phyloP scores from a whole-genome alignment of 192 early-diverging fungal genomes.

The Coemansia sp. region DNA sequence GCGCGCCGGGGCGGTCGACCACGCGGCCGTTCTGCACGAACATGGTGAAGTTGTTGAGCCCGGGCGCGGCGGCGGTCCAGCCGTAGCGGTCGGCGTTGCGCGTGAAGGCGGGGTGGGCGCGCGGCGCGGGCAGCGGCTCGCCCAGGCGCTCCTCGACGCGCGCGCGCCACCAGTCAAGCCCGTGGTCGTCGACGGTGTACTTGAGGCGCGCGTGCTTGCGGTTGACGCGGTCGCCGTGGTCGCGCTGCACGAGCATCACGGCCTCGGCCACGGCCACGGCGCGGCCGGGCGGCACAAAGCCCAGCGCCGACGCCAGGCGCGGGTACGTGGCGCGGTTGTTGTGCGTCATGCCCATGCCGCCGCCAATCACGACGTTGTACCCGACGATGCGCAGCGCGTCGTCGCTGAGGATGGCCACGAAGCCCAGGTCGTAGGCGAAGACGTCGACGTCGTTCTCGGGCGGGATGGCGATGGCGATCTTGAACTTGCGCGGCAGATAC shows the following conservation, averaged over 20 bases:
- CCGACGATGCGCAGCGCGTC: slow-evolving; percentile 68
- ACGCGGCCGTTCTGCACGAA: slow-evolving; percentile 92
- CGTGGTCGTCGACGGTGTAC: slow-evolving; percentile 96
- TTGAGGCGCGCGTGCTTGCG: slow-evolving; percentile 97
- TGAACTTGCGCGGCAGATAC: slow-evolving; percentile 96
- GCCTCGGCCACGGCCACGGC: slow-evolving; percentile 82
- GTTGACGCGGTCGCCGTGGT: slow-evolving; percentile 94
- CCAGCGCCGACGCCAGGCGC: slow-evolving; percentile 70
- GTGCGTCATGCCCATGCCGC: slow-evolving; percentile 98
- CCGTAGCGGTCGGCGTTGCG: slow-evolving; percentile 94
- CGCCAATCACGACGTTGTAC: slow-evolving; percentile 92
- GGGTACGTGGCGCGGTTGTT: slow-evolving; percentile 98
- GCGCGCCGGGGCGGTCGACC: slow-evolving; percentile 69
- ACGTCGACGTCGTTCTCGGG: slow-evolving; percentile 97
- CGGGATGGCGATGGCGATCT: slow-evolving; percentile 90
- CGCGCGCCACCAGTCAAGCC: slow-evolving; percentile 83
- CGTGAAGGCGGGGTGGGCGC: slow-evolving; percentile 68
- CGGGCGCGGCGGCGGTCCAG: slow-evolving; percentile 55
- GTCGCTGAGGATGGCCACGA: slow-evolving; percentile 80
- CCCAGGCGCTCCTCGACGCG: slow-evolving; percentile 82
- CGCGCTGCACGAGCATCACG: slow-evolving; percentile 90
- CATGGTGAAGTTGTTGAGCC: slow-evolving; percentile 68
- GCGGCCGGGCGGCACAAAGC: slow-evolving; percentile 72
- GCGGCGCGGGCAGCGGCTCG: slow-evolving; percentile 57
- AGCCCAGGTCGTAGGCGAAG: slow-evolving; percentile 92